Evolutionary conservation across 2,329 filamentous ascomycete genomes (phyloP), one percentile per base, ranked within the genome.

Genomic region (Myrmaecium sp.): DNA sequence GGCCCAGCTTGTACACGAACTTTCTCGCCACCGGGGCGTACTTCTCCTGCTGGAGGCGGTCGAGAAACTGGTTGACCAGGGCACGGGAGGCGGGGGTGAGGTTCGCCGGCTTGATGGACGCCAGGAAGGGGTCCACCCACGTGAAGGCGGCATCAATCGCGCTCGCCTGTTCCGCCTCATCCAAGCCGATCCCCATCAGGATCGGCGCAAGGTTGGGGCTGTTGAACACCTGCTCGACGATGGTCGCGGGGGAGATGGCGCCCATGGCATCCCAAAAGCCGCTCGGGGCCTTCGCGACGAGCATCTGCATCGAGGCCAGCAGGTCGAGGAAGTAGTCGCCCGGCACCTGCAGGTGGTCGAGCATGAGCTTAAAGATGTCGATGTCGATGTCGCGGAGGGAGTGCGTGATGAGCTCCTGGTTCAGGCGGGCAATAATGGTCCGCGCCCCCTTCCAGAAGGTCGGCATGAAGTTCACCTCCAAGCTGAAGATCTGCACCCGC

Each of bases 251-350:
- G 1, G 79, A 76, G 26, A 86, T 80, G 16, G 81, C 69, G 26
- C 78, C 74, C 54, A 92, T 75, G 2, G 82, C 75, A 40, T 82
- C 76, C 86, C 86, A 94, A 40, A 94, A 89, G 23, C 79, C 77
- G 29, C 66, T 67, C 0, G 82, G 66, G 0, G 80, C 76, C 39
- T 79, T 83, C 36, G 74, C 66, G 27, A 94, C 58, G 10, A 94
- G 63, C 8, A 60, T 60, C 23, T 68, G 69, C 33, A 93, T 66
- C 2, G 74, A 71, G 30, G 72, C 69, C 23, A 92, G 62, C 10
- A 89, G 60, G 31, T 74, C 64, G 8, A 72, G 60, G 31, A 92
- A 60, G 13, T 78, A 68, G 2, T 45, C 37, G 2, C 49, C 51
- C 14, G 55, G 44, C 4, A 62, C 35, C 11, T 57, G 55, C 14